Conservation (phyloP, 2,329 filamentous ascomycete genomes). For the Exophiala viscosa region DNA sequence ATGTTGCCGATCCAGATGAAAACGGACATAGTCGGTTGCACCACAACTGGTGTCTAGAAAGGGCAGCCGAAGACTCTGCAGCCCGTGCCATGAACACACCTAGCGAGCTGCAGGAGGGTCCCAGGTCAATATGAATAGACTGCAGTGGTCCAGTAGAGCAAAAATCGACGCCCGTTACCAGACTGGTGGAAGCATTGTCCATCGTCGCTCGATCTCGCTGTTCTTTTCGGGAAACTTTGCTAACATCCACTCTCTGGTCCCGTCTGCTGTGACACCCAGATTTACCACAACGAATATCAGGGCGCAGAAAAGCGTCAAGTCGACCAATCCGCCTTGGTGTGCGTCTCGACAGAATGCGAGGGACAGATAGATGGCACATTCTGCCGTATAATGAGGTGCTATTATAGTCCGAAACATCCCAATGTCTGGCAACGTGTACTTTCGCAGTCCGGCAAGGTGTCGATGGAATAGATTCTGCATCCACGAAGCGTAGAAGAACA, state of each 20-base stretch:
- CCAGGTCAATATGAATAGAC: background rate
- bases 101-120: too few relatives aligned
- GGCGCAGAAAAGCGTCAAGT: slow-evolving; percentile 68
- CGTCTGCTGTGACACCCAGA: slow-evolving; percentile 73
- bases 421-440: slow-evolving; percentile 75
- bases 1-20: too few relatives aligned
- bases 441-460: slow-evolving; percentile 66
- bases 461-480: slow-evolving; percentile 72
- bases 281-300: slow-evolving; percentile 73
- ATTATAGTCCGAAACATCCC: slow-evolving; percentile 69
- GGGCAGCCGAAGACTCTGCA: too few relatives aligned
- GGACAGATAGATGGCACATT: slow-evolving; percentile 79
- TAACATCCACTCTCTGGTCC: slow-evolving; percentile 75
- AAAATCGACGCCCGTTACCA: slow-evolving; percentile 6
- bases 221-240: slow-evolving; percentile 56
- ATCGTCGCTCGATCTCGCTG: slow-evolving; percentile 11
- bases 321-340: slow-evolving; percentile 49
- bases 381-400: slow-evolving; percentile 88
- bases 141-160: background rate
- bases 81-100: too few relatives aligned
- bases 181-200: slow-evolving; percentile 18
- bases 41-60: too few relatives aligned
- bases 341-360: slow-evolving; percentile 73
- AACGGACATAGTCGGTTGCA: too few relatives aligned
- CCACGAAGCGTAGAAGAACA: slow-evolving; percentile 67